Evolutionary conservation across 106 monocot species (phyloP), one percentile per base, ranked within the genome.

Genomic region (Dendrobium huoshanense): DNA sequence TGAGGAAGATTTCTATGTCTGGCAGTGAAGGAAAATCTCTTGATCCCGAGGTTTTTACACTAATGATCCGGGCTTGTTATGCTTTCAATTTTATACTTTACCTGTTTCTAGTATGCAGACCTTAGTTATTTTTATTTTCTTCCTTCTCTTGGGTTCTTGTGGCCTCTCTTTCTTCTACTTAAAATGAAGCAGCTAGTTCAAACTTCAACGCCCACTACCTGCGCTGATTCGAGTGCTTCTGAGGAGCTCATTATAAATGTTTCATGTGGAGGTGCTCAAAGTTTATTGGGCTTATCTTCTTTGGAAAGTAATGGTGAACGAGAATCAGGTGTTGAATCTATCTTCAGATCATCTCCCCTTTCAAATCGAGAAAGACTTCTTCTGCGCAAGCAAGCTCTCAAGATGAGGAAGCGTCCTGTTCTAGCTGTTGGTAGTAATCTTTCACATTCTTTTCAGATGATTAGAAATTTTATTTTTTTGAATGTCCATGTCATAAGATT

Each of bases 291-390:
- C 61, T 74, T 81, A 13, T 40, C 54, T 65, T 15, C 74, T 59
- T 29, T 24, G 29, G 76, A 80, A 41, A 77, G 73, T 64, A 79
- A 47, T 7, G 33, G 67, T 33, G 40, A 59, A 61, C 75, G 48
- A 54, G 81, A 80, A 54, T 55, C 61, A 84, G 81, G 48, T 61
- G 44, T 41, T 81, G 56, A 78, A 79, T 45, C 79, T 83, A 77
- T 81, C n/a, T 87, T 83, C 61, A 91, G 67, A 85, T 80, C 87
- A 67, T 47, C 82, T 56, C 82, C 93, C 64, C 83, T 99, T 9
- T 91, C 99, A 55, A 99, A 99, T 74, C 81, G 80, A 86, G 99
- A 95, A 81, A 95, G 95, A 51, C 93, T 99, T 22, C 27, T 99
- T 77, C 80, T 99, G 80, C 83, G 99, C 41, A 95, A 95, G 72